These are phyloP conservation scores for Penicillium sp. DNA, from an alignment of 2,329 filamentous ascomycete species.

Conservation along the genomic window DNA sequence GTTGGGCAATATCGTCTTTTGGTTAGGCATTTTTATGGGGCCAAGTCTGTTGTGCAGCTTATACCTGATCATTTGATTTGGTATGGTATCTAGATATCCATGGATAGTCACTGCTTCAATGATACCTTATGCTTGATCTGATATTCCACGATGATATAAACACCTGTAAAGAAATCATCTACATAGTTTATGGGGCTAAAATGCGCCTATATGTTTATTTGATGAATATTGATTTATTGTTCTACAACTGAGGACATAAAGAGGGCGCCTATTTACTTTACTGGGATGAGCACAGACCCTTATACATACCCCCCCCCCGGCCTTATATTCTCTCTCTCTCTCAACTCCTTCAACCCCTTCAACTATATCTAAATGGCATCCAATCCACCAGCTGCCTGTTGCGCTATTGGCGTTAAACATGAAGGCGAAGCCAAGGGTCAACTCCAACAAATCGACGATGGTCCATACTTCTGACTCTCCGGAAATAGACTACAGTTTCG, in stretches of 20 bases:
- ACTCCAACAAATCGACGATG: constrained; percentile 16
- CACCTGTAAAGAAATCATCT: neutral
- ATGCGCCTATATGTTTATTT: neutral
- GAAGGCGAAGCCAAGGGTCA: constrained; percentile 20
- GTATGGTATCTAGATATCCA: neutral
- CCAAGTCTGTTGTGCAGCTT: constrained; percentile 62
- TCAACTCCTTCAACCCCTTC: too few relatives aligned
- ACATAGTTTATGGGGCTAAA: neutral
- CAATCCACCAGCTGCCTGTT: constrained; percentile 18
- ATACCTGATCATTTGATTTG: constrained; percentile 35
- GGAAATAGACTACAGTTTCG: neutral
- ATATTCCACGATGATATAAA: neutral
- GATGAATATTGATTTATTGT: too few relatives aligned
- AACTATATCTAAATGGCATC: constrained; percentile 15
- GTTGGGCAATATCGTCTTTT: constrained; percentile 74
- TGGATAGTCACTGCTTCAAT: neutral
- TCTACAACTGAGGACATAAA: too few relatives aligned
- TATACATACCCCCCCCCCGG: neutral
- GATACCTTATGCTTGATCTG: too few relatives aligned
- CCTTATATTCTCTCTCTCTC: neutral
- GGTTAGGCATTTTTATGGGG: constrained; percentile 74
- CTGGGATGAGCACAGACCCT: neutral
- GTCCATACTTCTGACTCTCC: constrained; percentile 4
- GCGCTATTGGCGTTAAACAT: constrained; percentile 18
- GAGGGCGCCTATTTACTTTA: neutral